Base-by-base conservation (phyloP, 495 filamentous ascomycete genomes). In the Penicillium steckii region DNA sequence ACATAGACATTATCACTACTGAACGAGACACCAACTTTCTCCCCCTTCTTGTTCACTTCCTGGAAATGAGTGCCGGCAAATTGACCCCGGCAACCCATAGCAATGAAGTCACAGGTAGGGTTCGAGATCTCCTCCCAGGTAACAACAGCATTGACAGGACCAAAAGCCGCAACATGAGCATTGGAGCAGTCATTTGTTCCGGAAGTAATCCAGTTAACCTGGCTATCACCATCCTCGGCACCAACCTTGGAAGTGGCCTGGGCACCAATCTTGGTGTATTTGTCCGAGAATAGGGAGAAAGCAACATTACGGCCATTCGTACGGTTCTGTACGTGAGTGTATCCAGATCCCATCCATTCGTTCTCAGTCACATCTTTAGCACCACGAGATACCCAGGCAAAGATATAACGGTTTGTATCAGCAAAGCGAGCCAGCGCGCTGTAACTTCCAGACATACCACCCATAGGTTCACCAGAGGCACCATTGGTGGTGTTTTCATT, bases 401-500 rank as follows among this genome's bases (percentile, higher is more conserved):
- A 80, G 63, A 81, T 75, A 49, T 81, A 82, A 25, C 61, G 44
- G 1, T 60, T 70, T 2, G 62, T 66, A 19, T 69, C 67, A 4
- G 56, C 59, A 53, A 80, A 79, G 3, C 67, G 66, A 15, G 77
- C 74, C 25, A 83, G 72, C 13, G 59, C 64, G 52, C 72, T 76
- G 57, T 80, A 81, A 21, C 74, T 77, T 26, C 80, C 80, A 12
- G 67, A 67, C 79, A 81, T 83, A 13, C 79, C 80, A 30, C 79
- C 79, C 75, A 82, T 78, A 23, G 79, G 65, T 52, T 82, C 79
- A n/a, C 72, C 72, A 13, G 65, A 68, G 27, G 52, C 76, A 38
- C 79, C 79, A 52, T 82, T 81, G 30, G 76, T 80, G 6, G 70
- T 76, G 48, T 80, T 79, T 57, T 82, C 78, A 53, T 80, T 80